Base-by-base conservation (phyloP, 2,329 filamentous ascomycete genomes). In the Plenodomus lindquistii region DNA sequence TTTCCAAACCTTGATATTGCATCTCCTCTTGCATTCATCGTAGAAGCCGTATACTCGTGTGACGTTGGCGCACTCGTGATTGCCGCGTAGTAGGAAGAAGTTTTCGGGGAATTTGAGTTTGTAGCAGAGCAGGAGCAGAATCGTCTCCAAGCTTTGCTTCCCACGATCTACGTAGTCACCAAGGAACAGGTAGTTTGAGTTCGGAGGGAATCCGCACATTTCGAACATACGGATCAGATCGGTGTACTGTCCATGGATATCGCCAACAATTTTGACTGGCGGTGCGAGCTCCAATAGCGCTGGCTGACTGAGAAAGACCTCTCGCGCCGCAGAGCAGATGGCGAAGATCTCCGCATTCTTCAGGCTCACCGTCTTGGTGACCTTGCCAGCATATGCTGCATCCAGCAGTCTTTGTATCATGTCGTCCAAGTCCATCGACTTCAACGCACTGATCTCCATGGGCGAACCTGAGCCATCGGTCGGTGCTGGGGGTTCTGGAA, bases 1-100 rank as follows among this genome's bases (percentile, higher is more conserved):
- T 79, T 97, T 97, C 93, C 93, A 97, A 46, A 96, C 85, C 78
- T 97, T 97, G 71, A 97, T 90, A 69, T 96, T 97, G 78, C 89
- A 96, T 53, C 93, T 84, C 58, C 93, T 84, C 77, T 97, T 97
- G 81, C 93, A 97, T 72, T 97, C 93, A 66, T 97, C 93, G 76
- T 97, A 97, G 74, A 97, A 97, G 2, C 93, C 93, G 73, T 97
- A 97, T 29, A 97, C 91, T 50, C 93, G 84, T 13, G 91, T 97
- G 44, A 97, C 91, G 60, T 96, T 96, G 63, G 93, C 93, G 74
- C 93, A 97, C 73, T 97, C 93, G 74, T 97, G 93, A 69, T 97
- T 97, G 46, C 93, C 93, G 48, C 93, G 86, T 18, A 97, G 79
- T 40, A 97, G 78, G 76, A 97, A 97, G 75, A 97, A 97, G 77